These are phyloP conservation scores for Phlyctochytrium bullatum DNA, from an alignment of 192 early-diverging fungal species.

Conservation along the genomic window DNA sequence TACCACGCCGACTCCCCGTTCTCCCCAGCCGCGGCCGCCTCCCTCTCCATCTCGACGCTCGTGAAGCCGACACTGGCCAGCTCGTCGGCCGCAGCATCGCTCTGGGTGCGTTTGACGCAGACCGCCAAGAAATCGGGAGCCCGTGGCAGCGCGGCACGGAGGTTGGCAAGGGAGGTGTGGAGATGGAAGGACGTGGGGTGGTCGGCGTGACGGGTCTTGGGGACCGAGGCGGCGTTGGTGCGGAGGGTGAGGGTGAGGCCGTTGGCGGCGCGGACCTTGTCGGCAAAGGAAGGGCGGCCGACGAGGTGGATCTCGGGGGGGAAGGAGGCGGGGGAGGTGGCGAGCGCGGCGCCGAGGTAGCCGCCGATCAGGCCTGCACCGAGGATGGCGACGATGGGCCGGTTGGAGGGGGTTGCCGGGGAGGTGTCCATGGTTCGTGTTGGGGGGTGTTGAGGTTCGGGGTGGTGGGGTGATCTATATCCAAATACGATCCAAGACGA, in stretches of 20 bases:
- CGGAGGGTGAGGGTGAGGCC: background rate
- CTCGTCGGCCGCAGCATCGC: conserved; percentile 15
- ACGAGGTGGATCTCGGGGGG: conserved; percentile 5
- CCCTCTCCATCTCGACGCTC: conserved; percentile 14
- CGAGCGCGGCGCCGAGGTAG: conserved; percentile 35
- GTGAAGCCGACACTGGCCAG: conserved; percentile 14
- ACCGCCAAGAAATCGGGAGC: conserved; percentile 21
- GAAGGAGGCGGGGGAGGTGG: conserved; percentile 15
- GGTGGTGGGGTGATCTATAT: too few relatives aligned
- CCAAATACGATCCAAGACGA: too few relatives aligned
- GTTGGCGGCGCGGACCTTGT: conserved; percentile 17
- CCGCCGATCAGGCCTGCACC: conserved; percentile 41
- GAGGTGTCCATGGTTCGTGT: background rate
- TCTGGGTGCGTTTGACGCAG: conserved; percentile 24
- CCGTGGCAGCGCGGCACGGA: background rate
- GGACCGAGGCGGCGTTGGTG: conserved; percentile 9
- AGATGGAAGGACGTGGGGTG: background rate
- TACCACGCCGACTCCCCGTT: background rate
- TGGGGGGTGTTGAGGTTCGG: background rate
- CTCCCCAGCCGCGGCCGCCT: conserved; percentile 5
- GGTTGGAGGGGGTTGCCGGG: background rate
- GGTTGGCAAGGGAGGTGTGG: background rate
- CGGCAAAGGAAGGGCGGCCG: conserved; percentile 3
- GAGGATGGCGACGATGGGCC: conserved; percentile 26
- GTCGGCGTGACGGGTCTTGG: background rate